These are phyloP conservation scores for Cystobasidium sp. DNA, from an alignment of 1,284 basidiomycete genomes.

Conservation along the genomic window DNA sequence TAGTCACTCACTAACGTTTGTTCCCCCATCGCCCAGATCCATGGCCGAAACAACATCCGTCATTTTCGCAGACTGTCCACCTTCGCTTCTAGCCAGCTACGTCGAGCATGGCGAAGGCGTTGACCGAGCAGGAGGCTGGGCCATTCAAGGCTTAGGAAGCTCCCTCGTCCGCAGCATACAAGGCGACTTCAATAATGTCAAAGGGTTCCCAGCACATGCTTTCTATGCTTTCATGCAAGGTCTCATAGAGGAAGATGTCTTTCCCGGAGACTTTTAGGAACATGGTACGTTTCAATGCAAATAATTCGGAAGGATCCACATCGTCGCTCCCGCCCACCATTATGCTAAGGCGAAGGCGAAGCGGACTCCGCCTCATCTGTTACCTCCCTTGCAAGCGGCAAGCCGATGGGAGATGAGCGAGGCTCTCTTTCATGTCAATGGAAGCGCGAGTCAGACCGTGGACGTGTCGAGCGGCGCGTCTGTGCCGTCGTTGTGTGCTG, in stretches of 20 bases:
- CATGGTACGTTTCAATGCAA: neutral
- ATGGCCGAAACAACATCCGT: slow-evolving; percentile 51
- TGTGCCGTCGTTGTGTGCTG: too few relatives aligned
- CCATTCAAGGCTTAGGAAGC: slow-evolving; percentile 86
- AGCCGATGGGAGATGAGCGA: too few relatives aligned
- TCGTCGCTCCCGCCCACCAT: too few relatives aligned
- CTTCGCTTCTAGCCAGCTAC: slow-evolving; percentile 73
- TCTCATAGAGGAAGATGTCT: slow-evolving; percentile 37
- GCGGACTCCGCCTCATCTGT: too few relatives aligned
- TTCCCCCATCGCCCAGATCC: neutral
- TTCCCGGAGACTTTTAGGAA: slow-evolving; percentile 25
- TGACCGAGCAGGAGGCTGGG: slow-evolving; percentile 75
- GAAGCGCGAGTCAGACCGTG: too few relatives aligned
- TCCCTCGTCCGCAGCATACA: slow-evolving; percentile 80
- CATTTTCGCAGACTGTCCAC: slow-evolving; percentile 56
- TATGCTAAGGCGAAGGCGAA: too few relatives aligned
- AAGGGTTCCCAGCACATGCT: slow-evolving; percentile 80
- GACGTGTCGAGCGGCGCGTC: too few relatives aligned
- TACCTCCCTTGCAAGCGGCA: too few relatives aligned
- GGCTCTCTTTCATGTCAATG: too few relatives aligned
- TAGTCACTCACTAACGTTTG: too few relatives aligned
- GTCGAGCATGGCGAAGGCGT: slow-evolving; percentile 85
- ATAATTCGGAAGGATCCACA: too few relatives aligned
- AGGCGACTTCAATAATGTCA: slow-evolving; percentile 90
- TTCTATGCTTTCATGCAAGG: slow-evolving; percentile 44